Conservation (phyloP, 2,329 filamentous ascomycete genomes). For the Shiraia bambusicola region DNA sequence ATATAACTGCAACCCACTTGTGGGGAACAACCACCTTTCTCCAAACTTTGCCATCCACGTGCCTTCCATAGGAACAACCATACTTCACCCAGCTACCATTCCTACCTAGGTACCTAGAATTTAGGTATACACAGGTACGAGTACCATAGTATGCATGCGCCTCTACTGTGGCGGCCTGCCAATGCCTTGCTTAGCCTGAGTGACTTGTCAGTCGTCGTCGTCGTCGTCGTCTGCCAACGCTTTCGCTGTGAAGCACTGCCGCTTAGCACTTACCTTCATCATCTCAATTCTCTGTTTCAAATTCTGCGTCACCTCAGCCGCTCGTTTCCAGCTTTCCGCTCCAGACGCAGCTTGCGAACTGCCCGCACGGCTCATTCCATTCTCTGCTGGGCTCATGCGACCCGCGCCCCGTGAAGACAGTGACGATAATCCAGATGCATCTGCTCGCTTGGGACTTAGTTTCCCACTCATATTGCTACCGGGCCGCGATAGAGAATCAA, state of each 20-base stretch:
- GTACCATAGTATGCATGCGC: too few species aligned
- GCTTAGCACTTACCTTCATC: conserved; percentile 73
- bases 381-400: conserved; percentile 38
- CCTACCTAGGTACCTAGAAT: too few species aligned
- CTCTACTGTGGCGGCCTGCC: conserved; percentile 25
- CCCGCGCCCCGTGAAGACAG: conserved; percentile 37
- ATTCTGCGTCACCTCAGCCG: conserved; percentile 96
- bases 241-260: too few species aligned
- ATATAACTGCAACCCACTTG: not conserved
- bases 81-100: not conserved
- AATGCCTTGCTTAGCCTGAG: conserved; percentile 43
- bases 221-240: too few species aligned
- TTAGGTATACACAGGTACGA: too few species aligned
- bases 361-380: conserved; percentile 21
- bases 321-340: conserved; percentile 90
- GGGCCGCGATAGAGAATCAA: conserved; percentile 39
- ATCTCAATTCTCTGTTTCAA: conserved; percentile 96
- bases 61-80: not conserved
- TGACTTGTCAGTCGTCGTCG: conserved; percentile 17
- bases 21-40: not conserved
- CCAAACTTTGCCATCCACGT: not conserved
- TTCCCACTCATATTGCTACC: conserved; percentile 41
- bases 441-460: conserved; percentile 43
- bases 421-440: conserved; percentile 35
- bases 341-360: conserved; percentile 36